A percentile compares a stretch with the other conserved stretches of the same genome.
Evolutionary conservation across 2,329 filamentous ascomycete species (phyloP).

Genomic region (Colletotrichum salicis): DNA sequence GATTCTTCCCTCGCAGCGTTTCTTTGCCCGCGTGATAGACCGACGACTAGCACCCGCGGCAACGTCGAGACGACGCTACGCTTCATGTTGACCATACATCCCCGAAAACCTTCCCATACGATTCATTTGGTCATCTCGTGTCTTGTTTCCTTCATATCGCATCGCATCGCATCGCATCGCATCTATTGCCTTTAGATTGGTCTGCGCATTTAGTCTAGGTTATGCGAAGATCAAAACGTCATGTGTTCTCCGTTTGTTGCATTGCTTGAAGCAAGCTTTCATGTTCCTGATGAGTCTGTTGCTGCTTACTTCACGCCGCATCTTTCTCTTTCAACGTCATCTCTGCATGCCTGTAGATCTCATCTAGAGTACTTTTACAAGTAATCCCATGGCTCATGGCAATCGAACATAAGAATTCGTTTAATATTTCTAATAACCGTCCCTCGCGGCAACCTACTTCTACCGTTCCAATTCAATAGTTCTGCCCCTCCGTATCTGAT

Average conservation of each 20-base stretch:
- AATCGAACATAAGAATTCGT: background rate
- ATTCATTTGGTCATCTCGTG: background rate
- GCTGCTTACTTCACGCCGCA: background rate
- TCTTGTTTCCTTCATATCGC: background rate
- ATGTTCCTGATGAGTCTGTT: background rate
- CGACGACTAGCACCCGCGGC: background rate
- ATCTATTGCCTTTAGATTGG: background rate
- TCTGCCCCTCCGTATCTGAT: conserved; percentile 18
- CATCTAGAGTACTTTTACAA: background rate
- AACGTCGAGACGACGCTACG: background rate
- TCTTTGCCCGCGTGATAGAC: background rate
- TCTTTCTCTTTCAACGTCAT: background rate
- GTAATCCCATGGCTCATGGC: background rate
- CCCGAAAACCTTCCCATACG: background rate
- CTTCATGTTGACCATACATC: background rate
- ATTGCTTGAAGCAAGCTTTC: background rate
- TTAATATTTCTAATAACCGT: background rate
- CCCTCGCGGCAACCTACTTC: background rate
- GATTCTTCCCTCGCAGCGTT: background rate
- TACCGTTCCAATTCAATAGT: background rate
- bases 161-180: background rate
- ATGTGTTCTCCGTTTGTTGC: background rate
- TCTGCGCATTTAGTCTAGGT: background rate
- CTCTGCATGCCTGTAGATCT: background rate
- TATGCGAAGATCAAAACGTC: background rate